phyloP scores from a whole-genome alignment of 225 moss, liverwort and hornwort species.

The Marchantia paleacea region DNA sequence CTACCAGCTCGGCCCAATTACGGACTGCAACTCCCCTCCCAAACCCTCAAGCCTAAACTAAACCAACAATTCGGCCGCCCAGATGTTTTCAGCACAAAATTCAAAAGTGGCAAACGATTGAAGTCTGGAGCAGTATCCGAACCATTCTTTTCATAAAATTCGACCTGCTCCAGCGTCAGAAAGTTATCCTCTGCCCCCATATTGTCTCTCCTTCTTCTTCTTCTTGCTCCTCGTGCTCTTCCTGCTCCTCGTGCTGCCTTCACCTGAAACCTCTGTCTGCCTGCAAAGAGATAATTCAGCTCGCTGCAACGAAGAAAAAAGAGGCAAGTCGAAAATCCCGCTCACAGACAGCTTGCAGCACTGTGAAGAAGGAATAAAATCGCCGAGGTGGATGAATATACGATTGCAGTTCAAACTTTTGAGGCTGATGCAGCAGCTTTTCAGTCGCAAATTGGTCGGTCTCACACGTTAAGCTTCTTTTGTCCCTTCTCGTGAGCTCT shows the following conservation, averaged over 20 bases:
- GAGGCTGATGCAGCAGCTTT: constrained; percentile 8
- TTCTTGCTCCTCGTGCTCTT: not conserved
- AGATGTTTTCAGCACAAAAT: not conserved
- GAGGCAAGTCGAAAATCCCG: not conserved
- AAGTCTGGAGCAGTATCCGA: not conserved
- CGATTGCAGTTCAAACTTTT: not conserved
- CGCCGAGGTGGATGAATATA: not conserved
- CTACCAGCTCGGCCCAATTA: no score
- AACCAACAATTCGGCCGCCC: not conserved
- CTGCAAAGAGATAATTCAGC: not conserved
- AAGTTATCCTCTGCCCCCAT: constrained; percentile 35
- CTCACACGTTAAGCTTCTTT: not conserved
- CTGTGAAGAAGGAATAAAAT: not conserved
- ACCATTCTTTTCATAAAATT: constrained; percentile 49
- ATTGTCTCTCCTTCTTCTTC: not conserved
- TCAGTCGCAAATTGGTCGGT: not conserved
- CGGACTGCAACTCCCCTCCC: no score
- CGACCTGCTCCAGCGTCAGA: constrained; percentile 34
- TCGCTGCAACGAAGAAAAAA: not conserved
- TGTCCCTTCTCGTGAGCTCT: constrained; percentile 4
- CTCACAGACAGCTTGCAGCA: not conserved
- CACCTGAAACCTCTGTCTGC: not conserved
- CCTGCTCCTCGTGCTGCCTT: not conserved
- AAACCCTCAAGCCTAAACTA: not conserved
- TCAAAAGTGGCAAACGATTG: not conserved